Conservation (phyloP, 2,329 filamentous ascomycete species). For the Pleoardoris graminearum region DNA sequence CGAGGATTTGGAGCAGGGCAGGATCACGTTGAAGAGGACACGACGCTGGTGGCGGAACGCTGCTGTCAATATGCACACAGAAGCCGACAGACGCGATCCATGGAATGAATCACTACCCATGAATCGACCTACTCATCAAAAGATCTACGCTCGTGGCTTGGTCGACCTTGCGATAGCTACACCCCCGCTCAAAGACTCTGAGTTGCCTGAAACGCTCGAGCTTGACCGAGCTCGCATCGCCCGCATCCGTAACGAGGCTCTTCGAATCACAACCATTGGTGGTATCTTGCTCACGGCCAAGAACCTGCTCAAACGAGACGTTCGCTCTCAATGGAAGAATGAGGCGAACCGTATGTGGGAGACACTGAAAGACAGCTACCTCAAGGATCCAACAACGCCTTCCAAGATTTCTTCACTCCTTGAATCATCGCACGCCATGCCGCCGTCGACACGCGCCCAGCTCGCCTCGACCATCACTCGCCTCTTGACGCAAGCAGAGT, state of each 20-base stretch:
- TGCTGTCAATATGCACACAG: constrained; percentile 65
- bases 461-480: constrained; percentile 49
- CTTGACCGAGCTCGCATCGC: constrained; percentile 69
- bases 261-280: constrained; percentile 71
- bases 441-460: constrained; percentile 50
- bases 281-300: constrained; percentile 79
- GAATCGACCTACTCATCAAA: constrained; percentile 66
- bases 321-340: constrained; percentile 74
- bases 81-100: constrained; percentile 69
- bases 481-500: constrained; percentile 58
- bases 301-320: constrained; percentile 79
- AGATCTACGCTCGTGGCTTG: constrained; percentile 75
- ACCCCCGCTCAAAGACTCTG: constrained; percentile 56
- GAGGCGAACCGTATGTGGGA: constrained; percentile 73
- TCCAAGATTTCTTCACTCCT: constrained; percentile 53
- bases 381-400: constrained; percentile 55
- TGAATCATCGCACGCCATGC: constrained; percentile 56
- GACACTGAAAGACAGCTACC: constrained; percentile 65
- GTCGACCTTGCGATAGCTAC: constrained; percentile 75
- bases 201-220: constrained; percentile 72
- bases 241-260: constrained; percentile 59
- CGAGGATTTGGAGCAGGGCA: constrained; percentile 62
- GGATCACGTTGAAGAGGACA: constrained; percentile 61
- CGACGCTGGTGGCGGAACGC: constrained; percentile 69
- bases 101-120: constrained; percentile 60